Conservation (phyloP, 768 basidiomycete species). For the Saitozyma podzolica region DNA sequence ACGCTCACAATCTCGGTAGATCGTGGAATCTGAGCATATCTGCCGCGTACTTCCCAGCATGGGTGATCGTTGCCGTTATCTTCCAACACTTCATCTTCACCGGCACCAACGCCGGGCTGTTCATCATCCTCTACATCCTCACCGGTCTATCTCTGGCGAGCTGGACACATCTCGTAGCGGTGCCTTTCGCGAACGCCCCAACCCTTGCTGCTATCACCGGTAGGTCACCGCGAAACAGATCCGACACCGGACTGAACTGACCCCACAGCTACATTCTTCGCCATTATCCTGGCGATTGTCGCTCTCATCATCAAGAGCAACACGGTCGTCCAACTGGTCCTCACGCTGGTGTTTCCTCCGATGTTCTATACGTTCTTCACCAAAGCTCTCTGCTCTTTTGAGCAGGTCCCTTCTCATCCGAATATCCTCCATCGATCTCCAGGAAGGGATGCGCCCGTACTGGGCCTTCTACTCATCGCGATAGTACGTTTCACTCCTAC, state of each 20-base stretch:
- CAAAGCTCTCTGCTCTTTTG: conserved; percentile 68
- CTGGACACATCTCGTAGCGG: conserved; percentile 29
- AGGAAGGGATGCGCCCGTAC: conserved; percentile 59
- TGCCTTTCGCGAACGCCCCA: conserved; percentile 27
- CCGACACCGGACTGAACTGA: conserved; percentile 60
- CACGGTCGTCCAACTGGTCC: conserved; percentile 61
- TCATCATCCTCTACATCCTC: conserved; percentile 67
- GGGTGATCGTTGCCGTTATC: conserved; percentile 66
- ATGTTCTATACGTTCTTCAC: conserved; percentile 73
- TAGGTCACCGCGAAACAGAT: conserved; percentile 66
- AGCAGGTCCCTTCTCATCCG: conserved; percentile 62
- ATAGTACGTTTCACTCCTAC: conserved; percentile 56
- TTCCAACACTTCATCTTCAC: conserved; percentile 72
- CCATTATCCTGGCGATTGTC: conserved; percentile 67
- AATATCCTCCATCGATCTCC: conserved; percentile 65
- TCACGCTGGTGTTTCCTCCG: conserved; percentile 72
- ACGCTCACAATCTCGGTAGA: conserved; percentile 24
- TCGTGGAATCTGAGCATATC: conserved; percentile 71
- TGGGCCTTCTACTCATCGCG: conserved; percentile 66
- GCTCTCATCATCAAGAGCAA: conserved; percentile 61
- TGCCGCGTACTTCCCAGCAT: conserved; percentile 70
- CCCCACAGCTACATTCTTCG: conserved; percentile 56
- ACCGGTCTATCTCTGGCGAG: conserved; percentile 51
- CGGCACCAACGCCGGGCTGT: conserved; percentile 61
- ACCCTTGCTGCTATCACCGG: conserved; percentile 35